Percentiles rank a stretch among this genome's conserved stretches.
phyloP scores from a whole-genome alignment of 2,329 filamentous ascomycete genomes.

The Tolypocladium album region DNA sequence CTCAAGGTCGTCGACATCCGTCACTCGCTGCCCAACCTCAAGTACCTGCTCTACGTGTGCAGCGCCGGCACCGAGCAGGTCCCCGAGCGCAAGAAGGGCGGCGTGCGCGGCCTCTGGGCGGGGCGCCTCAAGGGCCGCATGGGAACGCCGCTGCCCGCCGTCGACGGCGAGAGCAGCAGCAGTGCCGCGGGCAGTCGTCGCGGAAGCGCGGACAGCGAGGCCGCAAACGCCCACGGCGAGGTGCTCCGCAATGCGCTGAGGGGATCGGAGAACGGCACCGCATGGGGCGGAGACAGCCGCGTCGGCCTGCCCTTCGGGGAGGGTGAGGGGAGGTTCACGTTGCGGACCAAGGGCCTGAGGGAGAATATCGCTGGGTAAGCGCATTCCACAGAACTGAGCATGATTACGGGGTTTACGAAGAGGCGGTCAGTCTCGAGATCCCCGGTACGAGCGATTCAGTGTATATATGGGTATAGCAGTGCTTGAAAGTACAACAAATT shows the following conservation, averaged over 20 bases:
- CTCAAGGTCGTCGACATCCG: slow-evolving; percentile 80
- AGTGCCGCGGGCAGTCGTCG: slow-evolving; percentile 27
- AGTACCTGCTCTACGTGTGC: slow-evolving; percentile 83
- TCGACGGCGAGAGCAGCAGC: slow-evolving; percentile 27
- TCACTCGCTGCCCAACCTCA: slow-evolving; percentile 85
- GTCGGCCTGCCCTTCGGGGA: slow-evolving; percentile 36
- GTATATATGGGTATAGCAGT: neutral
- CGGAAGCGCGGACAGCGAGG: slow-evolving; percentile 31
- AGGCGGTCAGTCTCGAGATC: neutral
- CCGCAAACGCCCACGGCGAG: neutral
- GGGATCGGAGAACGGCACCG: neutral
- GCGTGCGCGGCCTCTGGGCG: slow-evolving; percentile 46
- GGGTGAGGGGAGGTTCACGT: slow-evolving; percentile 32
- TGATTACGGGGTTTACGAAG: neutral
- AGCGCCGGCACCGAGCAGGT: slow-evolving; percentile 63
- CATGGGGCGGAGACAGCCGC: slow-evolving; percentile 8
- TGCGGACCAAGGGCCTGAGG: slow-evolving; percentile 45
- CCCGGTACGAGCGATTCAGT: neutral
- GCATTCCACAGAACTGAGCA: neutral
- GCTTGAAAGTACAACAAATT: neutral
- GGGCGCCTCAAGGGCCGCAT: slow-evolving; percentile 30
- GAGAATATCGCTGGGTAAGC: slow-evolving; percentile 25
- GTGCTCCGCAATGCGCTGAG: neutral
- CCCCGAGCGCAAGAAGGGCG: slow-evolving; percentile 50
- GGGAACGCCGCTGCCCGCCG: slow-evolving; percentile 10